Evolutionary conservation across 306 rosid species (phyloP).

Genomic region (Astragalus membranaceus): DNA sequence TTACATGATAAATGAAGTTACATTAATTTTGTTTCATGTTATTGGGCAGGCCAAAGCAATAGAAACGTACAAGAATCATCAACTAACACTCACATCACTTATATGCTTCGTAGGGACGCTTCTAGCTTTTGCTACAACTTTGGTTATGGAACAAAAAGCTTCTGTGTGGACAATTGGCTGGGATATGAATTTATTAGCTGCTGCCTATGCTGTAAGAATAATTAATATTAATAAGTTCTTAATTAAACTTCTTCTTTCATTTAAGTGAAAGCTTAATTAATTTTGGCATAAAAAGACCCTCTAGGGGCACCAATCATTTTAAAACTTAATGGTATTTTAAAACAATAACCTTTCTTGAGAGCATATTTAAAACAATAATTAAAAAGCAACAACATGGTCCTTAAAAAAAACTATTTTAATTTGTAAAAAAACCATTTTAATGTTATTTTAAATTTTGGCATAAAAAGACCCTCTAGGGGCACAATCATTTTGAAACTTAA

Average conservation of each 20-base stretch:
- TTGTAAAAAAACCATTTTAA: too few relatives aligned
- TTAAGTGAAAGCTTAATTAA: not conserved
- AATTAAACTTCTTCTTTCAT: not conserved
- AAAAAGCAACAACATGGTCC: not conserved
- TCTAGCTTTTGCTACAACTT: conserved; percentile 61
- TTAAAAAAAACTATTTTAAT: not conserved
- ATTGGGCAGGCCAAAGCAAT: conserved; percentile 53
- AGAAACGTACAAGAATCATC: conserved; percentile 80
- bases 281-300: not conserved
- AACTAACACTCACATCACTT: conserved; percentile 63
- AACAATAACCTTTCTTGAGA: too few relatives aligned
- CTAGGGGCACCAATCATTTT: not conserved
- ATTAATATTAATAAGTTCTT: not conserved
- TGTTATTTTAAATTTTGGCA: too few relatives aligned
- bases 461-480: not conserved
- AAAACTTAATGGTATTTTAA: not conserved
- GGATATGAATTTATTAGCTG: conserved; percentile 85
- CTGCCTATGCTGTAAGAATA: conserved; percentile 77
- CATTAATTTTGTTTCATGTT: not conserved
- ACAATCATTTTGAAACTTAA: not conserved
- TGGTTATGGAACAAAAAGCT: conserved; percentile 58
- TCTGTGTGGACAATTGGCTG: conserved; percentile 79
- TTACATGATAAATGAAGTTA: not conserved
- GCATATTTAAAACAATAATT: not conserved
- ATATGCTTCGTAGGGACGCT: conserved; percentile 75